These are phyloP conservation scores for Arthrobotrys conoides DNA, from an alignment of 2,329 filamentous ascomycete genomes.

Conservation along the genomic window DNA sequence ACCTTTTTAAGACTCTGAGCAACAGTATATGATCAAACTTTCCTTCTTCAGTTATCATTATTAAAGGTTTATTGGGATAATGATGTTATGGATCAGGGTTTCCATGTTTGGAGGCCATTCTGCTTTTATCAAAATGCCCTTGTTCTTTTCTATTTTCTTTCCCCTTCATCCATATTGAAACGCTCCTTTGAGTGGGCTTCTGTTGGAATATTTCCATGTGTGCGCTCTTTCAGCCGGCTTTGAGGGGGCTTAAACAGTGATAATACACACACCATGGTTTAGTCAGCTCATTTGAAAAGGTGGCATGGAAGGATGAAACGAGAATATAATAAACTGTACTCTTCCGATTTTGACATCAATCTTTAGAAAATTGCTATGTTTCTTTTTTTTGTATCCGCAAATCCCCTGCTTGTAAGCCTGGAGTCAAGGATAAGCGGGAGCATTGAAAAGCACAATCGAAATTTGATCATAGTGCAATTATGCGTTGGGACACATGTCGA, in stretches of 20 bases:
- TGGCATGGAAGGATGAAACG: neutral
- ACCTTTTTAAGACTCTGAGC: neutral
- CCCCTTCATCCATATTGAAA: neutral
- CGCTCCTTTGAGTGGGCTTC: slow-evolving; percentile 2
- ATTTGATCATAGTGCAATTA: neutral
- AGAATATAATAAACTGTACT: neutral
- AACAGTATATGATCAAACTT: neutral
- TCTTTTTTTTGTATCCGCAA: neutral
- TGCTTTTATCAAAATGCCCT: neutral
- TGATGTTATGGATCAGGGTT: slow-evolving; percentile 5
- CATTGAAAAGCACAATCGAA: too few relatives aligned
- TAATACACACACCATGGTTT: slow-evolving; percentile 3
- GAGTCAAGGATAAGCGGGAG: too few relatives aligned
- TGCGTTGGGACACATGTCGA: neutral
- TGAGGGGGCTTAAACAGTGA: slow-evolving; percentile 15
- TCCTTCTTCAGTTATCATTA: neutral
- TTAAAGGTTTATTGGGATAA: neutral
- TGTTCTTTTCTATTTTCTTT: neutral
- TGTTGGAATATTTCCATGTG: slow-evolving; percentile 26
- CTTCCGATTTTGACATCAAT: neutral
- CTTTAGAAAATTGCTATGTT: too few relatives aligned
- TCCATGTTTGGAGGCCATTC: slow-evolving; percentile 9
- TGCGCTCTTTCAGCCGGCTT: neutral
- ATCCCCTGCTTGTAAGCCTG: too few relatives aligned
- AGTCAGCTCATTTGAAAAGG: slow-evolving; percentile 7